Evolutionary conservation across 2,329 filamentous ascomycete species (phyloP), one percentile per base, ranked within the genome.

Genomic region (Chaetothyriales sp.): DNA sequence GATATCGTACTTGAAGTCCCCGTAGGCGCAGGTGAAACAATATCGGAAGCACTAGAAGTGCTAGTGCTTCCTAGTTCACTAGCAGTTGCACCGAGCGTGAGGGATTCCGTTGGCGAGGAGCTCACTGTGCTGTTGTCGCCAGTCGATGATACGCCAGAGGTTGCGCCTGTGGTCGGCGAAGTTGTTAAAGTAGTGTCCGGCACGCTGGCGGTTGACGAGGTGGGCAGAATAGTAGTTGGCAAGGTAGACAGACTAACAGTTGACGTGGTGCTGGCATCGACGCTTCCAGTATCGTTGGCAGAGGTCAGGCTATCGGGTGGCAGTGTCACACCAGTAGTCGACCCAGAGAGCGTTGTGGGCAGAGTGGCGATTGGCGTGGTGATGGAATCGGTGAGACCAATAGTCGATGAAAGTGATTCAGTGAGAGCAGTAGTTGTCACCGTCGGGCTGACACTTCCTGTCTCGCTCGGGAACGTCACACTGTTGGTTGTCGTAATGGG

Each of bases 1-100:
- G 50, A 51, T 18, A 44, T n/a, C 29, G 37, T 45, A 29, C 55
- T 45, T 22, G 52, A 18, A 15, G 50, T 50, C 29, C 44, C 48
- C 4, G 54, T 54, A 18, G 53, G 20, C 46, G 50, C 45, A 29
- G 18, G 40, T 19, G 49, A 47, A n/a, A 37, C 28, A 37, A 50
- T 51, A 18, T 22, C 20, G 19, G 19, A 40, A 49, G 37, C 54
- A 43, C 49, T 56, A 13, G 28, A 18, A 5, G 54, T 48, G 25
- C 48, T 44, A 9, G 52, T 48, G 10, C 33, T 40, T 13, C 33
- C 33, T 9, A 40, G 10, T 5, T 10, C 33, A 40, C 33, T 40
- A 2, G 46, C 28, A 40, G 50, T 48, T 9, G 7, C 18, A 19
- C 22, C 19, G 19, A 47, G 5, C 19, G 43, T 43, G 10, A 40